Evolutionary conservation across 345 rosid species (phyloP), one percentile per base, ranked within the genome.

Genomic region (Gossypium arboreum): DNA sequence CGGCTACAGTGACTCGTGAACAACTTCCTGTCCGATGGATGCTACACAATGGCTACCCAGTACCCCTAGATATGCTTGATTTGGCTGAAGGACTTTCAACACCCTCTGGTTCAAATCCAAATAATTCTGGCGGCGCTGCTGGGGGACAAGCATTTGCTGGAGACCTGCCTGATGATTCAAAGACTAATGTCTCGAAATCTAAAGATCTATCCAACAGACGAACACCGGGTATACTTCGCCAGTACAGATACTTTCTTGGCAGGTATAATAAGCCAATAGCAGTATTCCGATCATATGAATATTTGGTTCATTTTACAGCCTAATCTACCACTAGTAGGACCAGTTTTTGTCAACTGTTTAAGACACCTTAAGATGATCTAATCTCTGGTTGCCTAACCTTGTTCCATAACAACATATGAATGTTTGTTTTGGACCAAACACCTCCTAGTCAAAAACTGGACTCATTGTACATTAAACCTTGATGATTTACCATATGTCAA

Each of bases 1-100:
- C 93, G 70, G 61, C 82, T 52, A 83, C 84, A 45, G 81, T 90
- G 76, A 87, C 85, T 25, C 76, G 73, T 43, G 87, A 91, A 72
- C 94, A 91, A 70, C 91, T 93, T 77, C 94, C 97, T 34, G 83
- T 93, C 45, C 85, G 94, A 76, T 93, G 98, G 98, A 91, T 93
- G 98, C 73, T 93, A 17, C 94, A 91, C 62, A 93, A 93, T 71
- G 91, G 97, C 60, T 90, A 93, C 50, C 75, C 97, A 1, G 82
- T 93, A 22, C 98, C 97, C 24, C 80, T 87, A 17, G 98, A 93
- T 82, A 85, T 93, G 95, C 86, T 93, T 71, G 83, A 89, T 41
- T 65, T 64, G 47, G 80, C 83, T 54, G 98, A 89, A 75, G 86
- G 85, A 79, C 83, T 90, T 2, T 59, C 71, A 12, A 12, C 67